Base-by-base conservation (phyloP, 257 asterid species). In the Fraxinus pennsylvanica region DNA sequence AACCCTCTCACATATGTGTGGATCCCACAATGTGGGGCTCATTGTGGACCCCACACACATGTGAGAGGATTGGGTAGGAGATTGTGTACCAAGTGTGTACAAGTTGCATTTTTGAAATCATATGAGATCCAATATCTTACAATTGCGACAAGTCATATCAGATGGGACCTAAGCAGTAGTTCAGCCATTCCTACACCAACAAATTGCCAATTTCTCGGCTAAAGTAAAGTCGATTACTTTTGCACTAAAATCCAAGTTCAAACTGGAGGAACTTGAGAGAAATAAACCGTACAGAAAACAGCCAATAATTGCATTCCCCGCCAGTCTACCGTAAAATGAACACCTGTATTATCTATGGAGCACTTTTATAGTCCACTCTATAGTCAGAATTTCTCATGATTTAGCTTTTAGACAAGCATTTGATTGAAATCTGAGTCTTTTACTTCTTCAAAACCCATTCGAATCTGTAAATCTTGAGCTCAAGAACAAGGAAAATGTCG, bases 401-500 rank as follows among this genome's bases (percentile, higher is more conserved):
- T 52, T 52, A 52, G 61, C 65, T 17, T 7, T 1, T 17, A 54
- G 3, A 54, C 27, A 5, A 54, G 27, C 10, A 19, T n/a, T 54
- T 6, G 22, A 54, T 54, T n/a, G 65, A 19, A 54, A 6, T 54
- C 27, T 19, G 65, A 2, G 27, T 54, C 27, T 5, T 54, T n/a
- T 69, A 13, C 14, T n/a, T 69, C 22, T 17, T n/a, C 32, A 38
- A 71, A 71, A 21, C 63, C 9, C 36, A 4, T 71, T 39, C 1
- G 25, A 71, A 71, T 39, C 52, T 22, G 22, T 13, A 29, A 30
- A 15, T 22, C 43, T 5, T 25, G 10, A 41, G 50, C 19, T 22
- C 68, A 14, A n/a, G 68, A n/a, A 27, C 32, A 59, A 45, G 80
- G 43, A 13, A 74, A 78, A 85, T 88, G 90, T 84, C 86, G 52